Evolutionary conservation across 2,329 filamentous ascomycete species (phyloP), one percentile per base, ranked within the genome.

Genomic region (Colletotrichum tropicicola): DNA sequence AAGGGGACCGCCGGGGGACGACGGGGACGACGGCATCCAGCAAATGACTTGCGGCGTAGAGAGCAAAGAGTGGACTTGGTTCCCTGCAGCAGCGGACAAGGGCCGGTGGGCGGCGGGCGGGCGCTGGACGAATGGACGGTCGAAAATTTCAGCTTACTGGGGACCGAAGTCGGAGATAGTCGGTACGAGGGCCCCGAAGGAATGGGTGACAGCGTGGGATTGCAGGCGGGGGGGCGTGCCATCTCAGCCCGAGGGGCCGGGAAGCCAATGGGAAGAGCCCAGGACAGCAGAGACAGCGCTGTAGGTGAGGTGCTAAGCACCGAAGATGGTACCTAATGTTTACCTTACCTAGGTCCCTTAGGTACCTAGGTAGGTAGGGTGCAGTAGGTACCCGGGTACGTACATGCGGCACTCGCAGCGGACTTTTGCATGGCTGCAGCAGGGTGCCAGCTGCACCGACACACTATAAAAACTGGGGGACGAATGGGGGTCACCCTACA

Each of bases 111-210:
- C 21, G 39, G n/a, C 10, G 19, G 19, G 39, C 19, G 43, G 30
- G n/a, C n/a, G n/a, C 23, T 54, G 37, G 44, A 49, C 62, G 62
- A 65, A 65, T 65, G 25, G 44, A 13, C 23, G 35, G 35, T 45
- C 37, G 57, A 48, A 62, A 65, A 62, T 65, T 62, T 61, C 57
- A 56, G 57, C 57, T 65, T 45, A 65, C 62, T 62, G 51, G 62
- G 49, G 57, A 51, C 62, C 62, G 62, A 65, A 65, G 57, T 65
- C 62, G 62, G 62, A 65, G 62, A 65, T 54, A 65, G 15, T 65
- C 62, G 57, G 62, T 62, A 65, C 57, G 49, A 62, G 49, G 57
- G 49, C 56, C 35, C 49, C 62, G 62, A 65, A 59, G 55, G 47
- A 48, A 45, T 52, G 54, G 56, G 21, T 53, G 17, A 23, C 55